Evolutionary conservation across 495 filamentous ascomycete species (phyloP).

Genomic region (Penicillium cosmopolitanum): DNA sequence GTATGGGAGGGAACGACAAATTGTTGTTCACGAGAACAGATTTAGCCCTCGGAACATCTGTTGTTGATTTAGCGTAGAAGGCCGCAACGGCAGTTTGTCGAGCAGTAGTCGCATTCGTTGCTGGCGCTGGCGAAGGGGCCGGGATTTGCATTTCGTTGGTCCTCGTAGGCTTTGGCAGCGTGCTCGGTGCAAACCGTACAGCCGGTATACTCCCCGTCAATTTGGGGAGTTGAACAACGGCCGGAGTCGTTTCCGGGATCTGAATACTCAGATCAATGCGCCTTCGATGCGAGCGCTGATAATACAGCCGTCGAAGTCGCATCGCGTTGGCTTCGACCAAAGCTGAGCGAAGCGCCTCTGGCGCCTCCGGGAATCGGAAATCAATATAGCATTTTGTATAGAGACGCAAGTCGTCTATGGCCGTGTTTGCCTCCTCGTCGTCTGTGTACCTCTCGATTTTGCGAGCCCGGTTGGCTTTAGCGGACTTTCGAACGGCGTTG

Average conservation of each 20-base stretch:
- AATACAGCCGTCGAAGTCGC: slow-evolving; percentile 41
- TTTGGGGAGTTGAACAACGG: slow-evolving; percentile 30
- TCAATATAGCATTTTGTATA: slow-evolving; percentile 37
- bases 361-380: slow-evolving; percentile 33
- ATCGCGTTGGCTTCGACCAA: slow-evolving; percentile 37
- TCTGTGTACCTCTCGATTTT: slow-evolving; percentile 32
- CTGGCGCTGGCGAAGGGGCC: slow-evolving; percentile 25
- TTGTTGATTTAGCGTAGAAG: slow-evolving; percentile 32
- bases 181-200: slow-evolving; percentile 31
- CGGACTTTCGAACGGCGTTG: slow-evolving; percentile 37
- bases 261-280: slow-evolving; percentile 33
- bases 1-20: slow-evolving; percentile 36
- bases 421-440: slow-evolving; percentile 37
- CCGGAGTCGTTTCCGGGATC: slow-evolving; percentile 20
- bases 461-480: slow-evolving; percentile 30
- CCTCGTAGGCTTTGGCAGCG: slow-evolving; percentile 24
- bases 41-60: slow-evolving; percentile 33
- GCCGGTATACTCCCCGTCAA: slow-evolving; percentile 23
- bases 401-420: slow-evolving; percentile 34
- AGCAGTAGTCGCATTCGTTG: slow-evolving; percentile 37
- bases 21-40: slow-evolving; percentile 39
- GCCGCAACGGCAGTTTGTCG: slow-evolving; percentile 35
- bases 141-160: slow-evolving; percentile 19
- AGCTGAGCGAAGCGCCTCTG: slow-evolving; percentile 33
- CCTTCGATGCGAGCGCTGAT: slow-evolving; percentile 36